These are phyloP conservation scores for Coemansia sp. DNA, from an alignment of 192 early-diverging fungal species.

Conservation along the genomic window DNA sequence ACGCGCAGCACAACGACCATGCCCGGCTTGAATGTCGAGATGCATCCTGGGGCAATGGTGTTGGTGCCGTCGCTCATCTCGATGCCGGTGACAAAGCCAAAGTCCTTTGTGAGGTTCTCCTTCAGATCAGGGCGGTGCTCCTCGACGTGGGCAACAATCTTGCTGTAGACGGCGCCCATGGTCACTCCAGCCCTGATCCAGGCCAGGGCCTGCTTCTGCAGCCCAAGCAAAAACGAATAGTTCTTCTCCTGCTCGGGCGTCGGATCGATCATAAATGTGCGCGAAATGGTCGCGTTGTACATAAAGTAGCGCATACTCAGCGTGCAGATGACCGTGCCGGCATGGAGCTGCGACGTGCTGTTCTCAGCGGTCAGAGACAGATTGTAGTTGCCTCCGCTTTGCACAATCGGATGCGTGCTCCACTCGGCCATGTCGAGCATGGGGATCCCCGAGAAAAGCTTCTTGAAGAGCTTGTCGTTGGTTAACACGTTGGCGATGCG, in stretches of 20 bases:
- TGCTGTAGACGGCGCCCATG: conserved; percentile 74
- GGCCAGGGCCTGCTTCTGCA: conserved; percentile 74
- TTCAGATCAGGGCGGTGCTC: conserved; percentile 81
- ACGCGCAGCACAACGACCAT: conserved; percentile 85
- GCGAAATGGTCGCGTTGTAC: conserved; percentile 91
- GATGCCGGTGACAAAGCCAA: conserved; percentile 88
- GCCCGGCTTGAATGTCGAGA: conserved; percentile 63
- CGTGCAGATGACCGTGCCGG: conserved; percentile 88
- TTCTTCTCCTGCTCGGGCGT: conserved; percentile 82
- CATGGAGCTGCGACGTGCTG: conserved; percentile 70
- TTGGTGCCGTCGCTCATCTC: conserved; percentile 88
- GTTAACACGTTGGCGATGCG: conserved; percentile 66
- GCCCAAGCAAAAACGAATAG: conserved; percentile 84
- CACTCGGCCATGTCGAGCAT: conserved; percentile 75
- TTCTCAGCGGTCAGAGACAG: conserved; percentile 77
- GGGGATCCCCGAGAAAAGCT: conserved; percentile 67
- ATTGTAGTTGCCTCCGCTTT: conserved; percentile 93
- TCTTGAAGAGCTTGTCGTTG: conserved; percentile 65
- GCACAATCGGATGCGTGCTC: conserved; percentile 92
- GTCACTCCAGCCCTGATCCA: conserved; percentile 69
- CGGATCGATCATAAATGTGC: conserved; percentile 93
- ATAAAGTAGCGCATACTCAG: conserved; percentile 91
- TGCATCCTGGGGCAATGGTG: conserved; percentile 70
- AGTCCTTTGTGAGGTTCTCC: conserved; percentile 79
- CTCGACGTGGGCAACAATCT: conserved; percentile 66